Evolutionary conservation across 2,329 filamentous ascomycete genomes (phyloP), one percentile per base, ranked within the genome.

Genomic region (Apiospora arundinis): DNA sequence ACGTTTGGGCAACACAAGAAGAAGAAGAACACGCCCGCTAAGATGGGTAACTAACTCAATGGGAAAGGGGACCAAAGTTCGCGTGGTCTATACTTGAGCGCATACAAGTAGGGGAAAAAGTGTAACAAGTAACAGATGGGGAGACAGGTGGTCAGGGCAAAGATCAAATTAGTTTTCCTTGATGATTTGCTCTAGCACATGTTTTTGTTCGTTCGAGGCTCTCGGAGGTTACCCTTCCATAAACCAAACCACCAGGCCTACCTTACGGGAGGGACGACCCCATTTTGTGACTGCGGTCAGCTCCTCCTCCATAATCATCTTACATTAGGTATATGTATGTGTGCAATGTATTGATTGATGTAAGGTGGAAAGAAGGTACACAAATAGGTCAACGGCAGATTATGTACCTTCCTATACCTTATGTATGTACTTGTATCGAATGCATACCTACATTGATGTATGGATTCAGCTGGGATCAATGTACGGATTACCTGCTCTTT

Each of bases 191-290:
- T 63, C 11, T 63, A 63, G 56, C 56, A 63, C 56, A 63, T 63
- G 56, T 40, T 63, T 48, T 63, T 63, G 56, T n/a, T 63, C 56
- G 21, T 63, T 63, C 56, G 40, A 63, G 56, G 56, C 56, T 63
- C 56, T 63, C 56, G 56, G 32, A 63, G 32, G 56, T 63, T 23
- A 63, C 56, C 32, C 56, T 63, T 63, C 56, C 56, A 63, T 63
- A 40, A 40, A 63, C 2, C 56, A 40, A n/a, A 63, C 56, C 32
- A n/a, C 52, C 52, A 60, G 25, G 28, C 52, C 52, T 40, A 63
- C 12, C 52, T 28, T 60, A 60, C 28, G 16, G 28, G 18, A 60
- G 52, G 52, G 52, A 60, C 52, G 52, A 37, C 56, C 56, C 32
- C 56, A 9, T 63, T 40, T 63, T 63, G 56, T 25, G 25, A 32